These are phyloP conservation scores for Gynandropsis gynandra DNA, from an alignment of 345 rosid species.

Conservation along the genomic window DNA sequence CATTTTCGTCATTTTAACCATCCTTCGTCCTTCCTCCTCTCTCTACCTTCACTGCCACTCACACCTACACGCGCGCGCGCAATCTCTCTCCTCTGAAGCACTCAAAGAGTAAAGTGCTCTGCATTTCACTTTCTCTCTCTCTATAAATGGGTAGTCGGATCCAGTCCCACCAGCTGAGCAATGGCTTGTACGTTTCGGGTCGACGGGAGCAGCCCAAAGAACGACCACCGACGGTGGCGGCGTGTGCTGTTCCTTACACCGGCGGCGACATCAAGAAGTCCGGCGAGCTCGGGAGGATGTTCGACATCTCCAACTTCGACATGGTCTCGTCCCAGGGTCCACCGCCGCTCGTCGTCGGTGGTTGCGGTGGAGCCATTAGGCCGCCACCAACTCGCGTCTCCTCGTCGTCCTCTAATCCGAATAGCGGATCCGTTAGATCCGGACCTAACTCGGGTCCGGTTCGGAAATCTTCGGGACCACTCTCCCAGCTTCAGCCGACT, in stretches of 20 bases:
- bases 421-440: conserved; percentile 64
- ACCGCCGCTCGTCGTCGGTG: conserved; percentile 62
- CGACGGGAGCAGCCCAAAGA: conserved; percentile 89
- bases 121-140: conserved; percentile 6
- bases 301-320: conserved; percentile 68
- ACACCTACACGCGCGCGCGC: conserved; percentile 12
- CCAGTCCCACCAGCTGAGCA: conserved; percentile 88
- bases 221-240: conserved; percentile 78
- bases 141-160: conserved; percentile 67
- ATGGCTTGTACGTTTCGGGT: conserved; percentile 89
- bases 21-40: conserved; percentile 1
- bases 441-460: conserved; percentile 66
- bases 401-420: conserved; percentile 36
- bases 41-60: conserved; percentile 30
- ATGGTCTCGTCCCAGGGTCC: conserved; percentile 74
- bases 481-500: conserved; percentile 85
- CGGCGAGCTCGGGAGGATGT: conserved; percentile 95
- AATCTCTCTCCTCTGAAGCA: conserved; percentile 5
- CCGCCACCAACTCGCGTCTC: conserved; percentile 68
- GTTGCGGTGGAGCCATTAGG: conserved; percentile 65
- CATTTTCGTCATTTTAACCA: too few species aligned
- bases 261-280: conserved; percentile 93
- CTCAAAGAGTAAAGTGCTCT: neutral
- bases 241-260: conserved; percentile 86
- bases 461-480: conserved; percentile 89